Base-by-base conservation (phyloP, 352 stramenopile genomes). In the Phytophthora melonis region DNA sequence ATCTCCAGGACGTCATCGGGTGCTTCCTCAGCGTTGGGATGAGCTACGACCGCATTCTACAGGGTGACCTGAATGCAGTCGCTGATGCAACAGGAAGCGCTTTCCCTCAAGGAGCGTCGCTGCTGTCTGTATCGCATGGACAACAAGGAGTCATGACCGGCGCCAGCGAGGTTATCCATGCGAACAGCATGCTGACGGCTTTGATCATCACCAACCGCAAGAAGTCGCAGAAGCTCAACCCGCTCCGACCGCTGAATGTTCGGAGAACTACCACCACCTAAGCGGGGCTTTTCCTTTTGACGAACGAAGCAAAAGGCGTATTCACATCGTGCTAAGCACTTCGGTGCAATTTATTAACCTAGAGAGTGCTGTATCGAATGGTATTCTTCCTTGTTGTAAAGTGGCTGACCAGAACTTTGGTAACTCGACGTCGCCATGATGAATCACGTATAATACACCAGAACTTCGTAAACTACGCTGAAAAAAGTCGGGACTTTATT, bases 151-250 rank as follows among this genome's bases (percentile, higher is more conserved):
- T 94, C 25, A 77, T 94, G 72, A 58, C 77, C 4, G 79, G 84
- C 47, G 84, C 78, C 18, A 86, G 70, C 56, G 86, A 93, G 45
- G 68, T 78, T 14, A 68, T 89, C 32, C 83, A 96, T 66, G 84
- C 84, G 10, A 96, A 96, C 65, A 87, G 86, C 18, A 96, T 96
- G 89, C 53, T 95, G 64, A 83, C 87, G 21, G 79, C 85, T 18
- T 72, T 96, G 54, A 77, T 96, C 23, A 68, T 96, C 57, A 93
- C 89, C n/a, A 96, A 88, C 63, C 83, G 84, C 58, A 93, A 93
- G 79, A 95, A 96, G 74, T 45, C 80, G 3, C 65, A 82, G 58
- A 85, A 84, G 56, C 75, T 89, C n/a, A 80, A 82, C 13, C 75
- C 82, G 34, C 66, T 93, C 30, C 76, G 79, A 43, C 84, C 84